Evolutionary conservation across 108 stramenopile species (phyloP).

Genomic region (Seminavis robusta): DNA sequence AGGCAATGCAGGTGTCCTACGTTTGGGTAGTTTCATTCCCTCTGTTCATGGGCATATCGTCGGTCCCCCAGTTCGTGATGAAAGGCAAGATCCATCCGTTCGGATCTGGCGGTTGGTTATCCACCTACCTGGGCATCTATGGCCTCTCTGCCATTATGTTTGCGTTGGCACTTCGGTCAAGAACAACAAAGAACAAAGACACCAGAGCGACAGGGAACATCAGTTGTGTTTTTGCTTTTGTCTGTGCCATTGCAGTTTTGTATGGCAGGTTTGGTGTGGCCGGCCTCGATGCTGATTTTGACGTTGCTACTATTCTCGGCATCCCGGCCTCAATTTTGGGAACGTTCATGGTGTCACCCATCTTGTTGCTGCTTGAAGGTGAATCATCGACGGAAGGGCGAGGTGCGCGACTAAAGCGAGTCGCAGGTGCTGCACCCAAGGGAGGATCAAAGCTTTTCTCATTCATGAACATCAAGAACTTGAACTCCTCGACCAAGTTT

Average conservation of each 20-base stretch:
- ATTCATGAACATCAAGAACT: slow-evolving; percentile 35
- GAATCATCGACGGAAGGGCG: slow-evolving; percentile 38
- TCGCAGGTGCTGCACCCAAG: slow-evolving; percentile 17
- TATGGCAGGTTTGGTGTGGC: slow-evolving; percentile 71
- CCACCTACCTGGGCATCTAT: slow-evolving; percentile 62
- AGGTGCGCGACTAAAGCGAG: slow-evolving; percentile 34
- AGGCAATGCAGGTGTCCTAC: slow-evolving; percentile 60
- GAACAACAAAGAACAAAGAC: slow-evolving; percentile 39
- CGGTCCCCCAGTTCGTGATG: slow-evolving; percentile 35
- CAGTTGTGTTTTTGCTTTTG: slow-evolving; percentile 53
- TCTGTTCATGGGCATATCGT: slow-evolving; percentile 35
- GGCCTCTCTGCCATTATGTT: slow-evolving; percentile 42
- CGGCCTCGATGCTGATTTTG: slow-evolving; percentile 57
- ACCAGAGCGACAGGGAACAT: slow-evolving; percentile 63
- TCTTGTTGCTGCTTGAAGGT: slow-evolving; percentile 67
- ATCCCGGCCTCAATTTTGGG: slow-evolving; percentile 64
- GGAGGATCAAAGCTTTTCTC: slow-evolving; percentile 28
- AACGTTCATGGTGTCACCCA: slow-evolving; percentile 49
- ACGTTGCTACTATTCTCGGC: slow-evolving; percentile 47
- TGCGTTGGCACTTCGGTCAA: slow-evolving; percentile 37
- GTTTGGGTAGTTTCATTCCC: slow-evolving; percentile 56
- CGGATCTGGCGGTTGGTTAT: slow-evolving; percentile 68
- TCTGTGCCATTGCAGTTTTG: slow-evolving; percentile 41
- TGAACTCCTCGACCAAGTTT: slow-evolving; percentile 60
- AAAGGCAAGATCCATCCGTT: slow-evolving; percentile 46